Evolutionary conservation across 176 grass and related monocot species (phyloP).

Genomic region (Bolboschoenus planiculmis): DNA sequence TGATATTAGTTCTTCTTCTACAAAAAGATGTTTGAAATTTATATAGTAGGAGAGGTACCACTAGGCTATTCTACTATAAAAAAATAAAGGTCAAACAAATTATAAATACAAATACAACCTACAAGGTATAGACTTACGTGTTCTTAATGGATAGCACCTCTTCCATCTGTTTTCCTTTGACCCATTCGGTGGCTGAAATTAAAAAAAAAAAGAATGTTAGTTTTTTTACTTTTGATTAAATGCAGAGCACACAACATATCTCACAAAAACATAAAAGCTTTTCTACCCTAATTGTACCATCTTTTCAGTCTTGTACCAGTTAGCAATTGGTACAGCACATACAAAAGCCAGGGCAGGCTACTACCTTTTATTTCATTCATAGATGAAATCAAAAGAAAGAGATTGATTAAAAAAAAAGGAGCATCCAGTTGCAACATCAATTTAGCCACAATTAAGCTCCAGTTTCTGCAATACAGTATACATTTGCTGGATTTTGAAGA

Average conservation of each 20-base stretch:
- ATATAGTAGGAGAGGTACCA: background rate
- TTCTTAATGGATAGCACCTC: conserved; percentile 93
- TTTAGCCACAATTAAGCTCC: background rate
- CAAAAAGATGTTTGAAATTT: background rate
- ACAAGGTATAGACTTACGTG: conserved; percentile 42
- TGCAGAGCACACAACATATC: background rate
- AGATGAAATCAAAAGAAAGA: background rate
- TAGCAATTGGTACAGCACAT: background rate
- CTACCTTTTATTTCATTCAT: background rate
- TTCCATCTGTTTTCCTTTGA: conserved; percentile 91
- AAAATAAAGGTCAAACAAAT: background rate
- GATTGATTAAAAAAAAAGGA: background rate
- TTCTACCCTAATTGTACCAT: background rate
- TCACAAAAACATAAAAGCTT: background rate
- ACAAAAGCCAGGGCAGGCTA: background rate
- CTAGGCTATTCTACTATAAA: background rate
- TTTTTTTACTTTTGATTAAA: background rate
- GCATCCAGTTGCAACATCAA: background rate
- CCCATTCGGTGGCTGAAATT: conserved; percentile 91
- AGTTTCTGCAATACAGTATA: background rate
- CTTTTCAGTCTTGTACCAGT: background rate
- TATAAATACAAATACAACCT: background rate
- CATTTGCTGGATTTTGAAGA: background rate
- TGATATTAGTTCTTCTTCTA: background rate
- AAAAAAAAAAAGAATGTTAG: background rate